Percentiles rank a stretch among this genome's conserved stretches.
Conservation (phyloP, 2,329 filamentous ascomycete species). For the Tolypocladium guangdongense region DNA sequence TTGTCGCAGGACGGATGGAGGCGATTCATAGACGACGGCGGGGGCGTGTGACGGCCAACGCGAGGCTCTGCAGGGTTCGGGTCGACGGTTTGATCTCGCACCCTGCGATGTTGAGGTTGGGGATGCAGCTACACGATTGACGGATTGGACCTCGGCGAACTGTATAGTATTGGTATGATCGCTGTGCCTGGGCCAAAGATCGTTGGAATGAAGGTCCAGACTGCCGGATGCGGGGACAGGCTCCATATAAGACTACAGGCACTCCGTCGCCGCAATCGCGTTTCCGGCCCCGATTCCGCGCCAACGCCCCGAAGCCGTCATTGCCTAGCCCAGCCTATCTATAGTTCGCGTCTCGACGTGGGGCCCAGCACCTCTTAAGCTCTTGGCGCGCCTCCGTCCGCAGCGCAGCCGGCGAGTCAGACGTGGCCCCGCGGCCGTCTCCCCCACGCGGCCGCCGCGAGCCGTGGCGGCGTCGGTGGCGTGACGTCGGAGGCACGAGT, state of each 20-base stretch:
- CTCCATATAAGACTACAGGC: background rate
- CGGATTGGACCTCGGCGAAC: background rate
- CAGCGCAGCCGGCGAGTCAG: background rate
- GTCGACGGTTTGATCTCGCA: background rate
- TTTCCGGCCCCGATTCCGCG: background rate
- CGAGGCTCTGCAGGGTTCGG: conserved; percentile 1
- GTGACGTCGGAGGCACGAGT: background rate
- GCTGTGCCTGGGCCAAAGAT: background rate
- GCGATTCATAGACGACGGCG: conserved; percentile 10
- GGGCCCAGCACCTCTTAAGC: background rate
- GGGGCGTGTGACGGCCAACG: background rate
- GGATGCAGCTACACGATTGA: background rate
- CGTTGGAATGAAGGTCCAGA: background rate
- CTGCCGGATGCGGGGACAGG: background rate
- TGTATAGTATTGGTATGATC: background rate
- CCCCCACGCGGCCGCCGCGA: background rate
- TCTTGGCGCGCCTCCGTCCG: background rate
- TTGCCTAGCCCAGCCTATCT: background rate
- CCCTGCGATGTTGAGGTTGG: background rate
- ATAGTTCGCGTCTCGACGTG: background rate
- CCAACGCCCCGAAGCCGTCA: background rate
- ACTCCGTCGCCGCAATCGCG: background rate
- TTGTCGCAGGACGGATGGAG: conserved; percentile 10
- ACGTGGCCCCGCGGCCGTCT: background rate
- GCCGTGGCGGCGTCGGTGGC: background rate